These are phyloP conservation scores for Trichosporon faecale DNA, from an alignment of 1,284 basidiomycete species.

Conservation along the genomic window DNA sequence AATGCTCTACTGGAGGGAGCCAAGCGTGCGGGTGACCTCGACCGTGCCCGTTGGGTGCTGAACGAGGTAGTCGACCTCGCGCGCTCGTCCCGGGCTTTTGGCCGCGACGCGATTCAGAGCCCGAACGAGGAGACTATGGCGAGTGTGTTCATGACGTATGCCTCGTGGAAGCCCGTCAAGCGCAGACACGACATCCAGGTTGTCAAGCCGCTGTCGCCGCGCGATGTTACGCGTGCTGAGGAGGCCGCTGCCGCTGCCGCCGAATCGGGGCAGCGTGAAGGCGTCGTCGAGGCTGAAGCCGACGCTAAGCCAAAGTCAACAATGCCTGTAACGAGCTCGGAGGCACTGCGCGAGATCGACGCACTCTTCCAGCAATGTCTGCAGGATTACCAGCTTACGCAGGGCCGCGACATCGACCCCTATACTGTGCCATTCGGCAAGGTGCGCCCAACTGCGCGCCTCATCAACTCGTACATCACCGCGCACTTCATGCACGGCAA, in stretches of 20 bases:
- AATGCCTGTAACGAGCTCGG: slow-evolving; percentile 63
- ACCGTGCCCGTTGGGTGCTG: slow-evolving; percentile 81
- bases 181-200: slow-evolving; percentile 13
- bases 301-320: neutral
- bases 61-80: slow-evolving; percentile 67
- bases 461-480: slow-evolving; percentile 79
- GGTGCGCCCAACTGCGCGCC: slow-evolving; percentile 61
- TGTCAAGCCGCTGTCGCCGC: neutral
- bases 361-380: slow-evolving; percentile 69
- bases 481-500: slow-evolving; percentile 59
- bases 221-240: neutral
- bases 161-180: slow-evolving; percentile 63
- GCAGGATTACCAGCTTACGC: slow-evolving; percentile 51
- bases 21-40: slow-evolving; percentile 78
- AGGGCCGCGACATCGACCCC: slow-evolving; percentile 23
- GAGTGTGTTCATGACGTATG: slow-evolving; percentile 84
- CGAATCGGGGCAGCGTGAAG: neutral
- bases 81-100: slow-evolving; percentile 28
- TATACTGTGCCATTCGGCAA: slow-evolving; percentile 57
- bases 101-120: slow-evolving; percentile 21
- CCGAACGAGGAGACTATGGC: slow-evolving; percentile 74
- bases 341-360: slow-evolving; percentile 69
- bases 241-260: slow-evolving; percentile 9
- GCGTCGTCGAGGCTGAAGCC: slow-evolving; percentile 14
- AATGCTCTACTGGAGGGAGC: slow-evolving; percentile 82